Evolutionary conservation across 345 rosid genomes (phyloP).

Genomic region (Clarkia xantiana): DNA sequence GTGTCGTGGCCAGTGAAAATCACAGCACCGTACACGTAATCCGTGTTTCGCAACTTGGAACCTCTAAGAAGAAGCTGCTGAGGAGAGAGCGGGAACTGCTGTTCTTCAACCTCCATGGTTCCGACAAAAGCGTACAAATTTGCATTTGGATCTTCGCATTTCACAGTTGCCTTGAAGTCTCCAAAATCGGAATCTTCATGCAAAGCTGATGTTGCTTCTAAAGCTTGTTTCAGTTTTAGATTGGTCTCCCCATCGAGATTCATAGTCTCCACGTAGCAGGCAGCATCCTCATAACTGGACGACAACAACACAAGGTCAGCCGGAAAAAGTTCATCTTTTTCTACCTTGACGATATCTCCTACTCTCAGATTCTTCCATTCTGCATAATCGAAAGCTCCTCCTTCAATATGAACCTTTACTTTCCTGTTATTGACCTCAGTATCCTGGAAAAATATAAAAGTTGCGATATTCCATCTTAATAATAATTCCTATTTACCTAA

Average conservation of each 20-base stretch:
- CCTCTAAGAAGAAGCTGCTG: conserved; percentile 84
- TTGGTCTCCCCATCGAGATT: conserved; percentile 95
- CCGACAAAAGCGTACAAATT: conserved; percentile 75
- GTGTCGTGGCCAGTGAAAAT: conserved; percentile 88
- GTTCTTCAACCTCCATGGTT: conserved; percentile 44
- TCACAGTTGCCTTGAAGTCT: conserved; percentile 48
- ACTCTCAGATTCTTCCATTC: conserved; percentile 68
- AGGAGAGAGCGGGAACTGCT: conserved; percentile 49
- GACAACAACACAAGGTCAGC: conserved; percentile 72
- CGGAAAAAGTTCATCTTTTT: conserved; percentile 74
- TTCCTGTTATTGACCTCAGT: conserved; percentile 66
- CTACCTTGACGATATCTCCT: conserved; percentile 77
- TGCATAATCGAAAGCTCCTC: conserved; percentile 32
- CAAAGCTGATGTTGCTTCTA: conserved; percentile 51
- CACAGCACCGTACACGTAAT: conserved; percentile 60
- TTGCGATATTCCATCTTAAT: too few relatives aligned
- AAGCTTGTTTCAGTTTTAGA: conserved; percentile 68
- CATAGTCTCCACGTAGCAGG: conserved; percentile 92
- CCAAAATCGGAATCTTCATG: conserved; percentile 42
- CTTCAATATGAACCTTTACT: conserved; percentile 44
- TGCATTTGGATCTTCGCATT: conserved; percentile 91
- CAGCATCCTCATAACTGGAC: conserved; percentile 67
- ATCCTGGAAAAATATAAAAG: conserved; percentile 31
- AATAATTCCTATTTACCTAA: too few relatives aligned
- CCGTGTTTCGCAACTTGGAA: conserved; percentile 78